Evolutionary conservation across 2,329 filamentous ascomycete genomes (phyloP).

Genomic region (Pseudocercospora fijiensis): DNA sequence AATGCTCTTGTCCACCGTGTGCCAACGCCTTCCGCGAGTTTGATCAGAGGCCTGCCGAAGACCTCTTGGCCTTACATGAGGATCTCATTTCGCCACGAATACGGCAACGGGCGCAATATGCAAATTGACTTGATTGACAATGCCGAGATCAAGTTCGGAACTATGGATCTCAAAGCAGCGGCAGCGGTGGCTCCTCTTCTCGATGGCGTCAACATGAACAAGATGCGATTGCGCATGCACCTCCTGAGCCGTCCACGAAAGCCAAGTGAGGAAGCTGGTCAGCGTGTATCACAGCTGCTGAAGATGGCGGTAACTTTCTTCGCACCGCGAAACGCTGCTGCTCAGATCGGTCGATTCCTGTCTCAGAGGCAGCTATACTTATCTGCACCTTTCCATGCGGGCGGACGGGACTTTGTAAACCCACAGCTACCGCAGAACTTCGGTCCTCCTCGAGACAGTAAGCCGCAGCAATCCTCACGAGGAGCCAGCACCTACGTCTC

Average conservation of each 20-base stretch:
- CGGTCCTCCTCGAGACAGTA: constrained; percentile 11
- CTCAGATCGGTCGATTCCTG: constrained; percentile 66
- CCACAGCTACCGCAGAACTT: constrained; percentile 61
- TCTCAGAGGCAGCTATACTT: constrained; percentile 67
- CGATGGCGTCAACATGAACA: constrained; percentile 59
- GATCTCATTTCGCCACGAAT: constrained; percentile 60
- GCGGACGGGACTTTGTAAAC: constrained; percentile 70
- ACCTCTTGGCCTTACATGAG: constrained; percentile 68
- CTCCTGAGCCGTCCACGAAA: constrained; percentile 66
- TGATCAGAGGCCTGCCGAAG: constrained; percentile 19
- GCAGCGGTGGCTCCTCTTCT: constrained; percentile 69
- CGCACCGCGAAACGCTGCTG: constrained; percentile 66
- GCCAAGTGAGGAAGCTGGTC: constrained; percentile 63
- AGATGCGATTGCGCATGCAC: constrained; percentile 69
- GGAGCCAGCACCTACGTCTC: constrained; percentile 41
- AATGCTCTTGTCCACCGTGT: constrained; percentile 28
- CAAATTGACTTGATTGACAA: constrained; percentile 72
- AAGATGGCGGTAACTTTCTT: constrained; percentile 75
- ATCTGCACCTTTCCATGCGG: constrained; percentile 63
- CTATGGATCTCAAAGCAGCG: constrained; percentile 68
- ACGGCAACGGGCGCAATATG: constrained; percentile 41
- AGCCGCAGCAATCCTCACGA: constrained; percentile 12
- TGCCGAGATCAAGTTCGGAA: constrained; percentile 69
- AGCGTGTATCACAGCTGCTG: constrained; percentile 60
- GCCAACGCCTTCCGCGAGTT: constrained; percentile 14